phyloP scores from a whole-genome alignment of 2,329 filamentous ascomycete genomes.

The Diatrype stigma region DNA sequence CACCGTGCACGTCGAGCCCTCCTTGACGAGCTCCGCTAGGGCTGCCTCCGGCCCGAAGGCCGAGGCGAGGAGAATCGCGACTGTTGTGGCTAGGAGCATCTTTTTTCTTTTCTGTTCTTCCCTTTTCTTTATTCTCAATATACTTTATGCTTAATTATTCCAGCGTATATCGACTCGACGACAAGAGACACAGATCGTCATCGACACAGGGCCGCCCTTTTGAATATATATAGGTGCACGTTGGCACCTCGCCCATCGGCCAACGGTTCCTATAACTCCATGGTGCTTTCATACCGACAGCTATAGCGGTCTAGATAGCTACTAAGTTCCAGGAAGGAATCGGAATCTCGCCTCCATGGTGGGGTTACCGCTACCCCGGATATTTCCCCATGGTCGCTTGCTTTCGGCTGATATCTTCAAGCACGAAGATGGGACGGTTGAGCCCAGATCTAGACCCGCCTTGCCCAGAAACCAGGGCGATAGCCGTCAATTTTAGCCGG shows the following conservation, averaged over 20 bases:
- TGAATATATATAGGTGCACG: neutral
- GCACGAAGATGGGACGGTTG: neutral
- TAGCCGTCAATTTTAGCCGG: neutral
- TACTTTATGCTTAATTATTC: neutral
- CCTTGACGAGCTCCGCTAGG: neutral
- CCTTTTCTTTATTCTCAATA: too few species aligned
- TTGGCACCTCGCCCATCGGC: neutral
- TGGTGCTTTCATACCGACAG: too few species aligned
- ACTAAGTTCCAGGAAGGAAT: neutral
- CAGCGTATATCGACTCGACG: neutral
- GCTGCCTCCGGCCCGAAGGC: neutral
- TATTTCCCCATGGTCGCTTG: neutral
- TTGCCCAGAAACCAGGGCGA: neutral
- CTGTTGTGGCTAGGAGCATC: neutral
- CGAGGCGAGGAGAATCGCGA: neutral
- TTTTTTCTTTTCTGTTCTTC: too few species aligned
- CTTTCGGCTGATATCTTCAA: neutral
- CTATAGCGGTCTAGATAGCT: neutral
- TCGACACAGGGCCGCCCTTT: neutral
- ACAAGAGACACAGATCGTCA: neutral
- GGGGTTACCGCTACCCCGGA: neutral
- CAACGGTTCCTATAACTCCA: neutral
- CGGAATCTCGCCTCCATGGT: neutral
- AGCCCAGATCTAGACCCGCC: neutral
- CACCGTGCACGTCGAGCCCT: slow-evolving; percentile 24